Percentiles rank a stretch among this genome's conserved stretches.
Evolutionary conservation across 2,329 filamentous ascomycete genomes (phyloP).

Genomic region (Penicillium hesseltinei): DNA sequence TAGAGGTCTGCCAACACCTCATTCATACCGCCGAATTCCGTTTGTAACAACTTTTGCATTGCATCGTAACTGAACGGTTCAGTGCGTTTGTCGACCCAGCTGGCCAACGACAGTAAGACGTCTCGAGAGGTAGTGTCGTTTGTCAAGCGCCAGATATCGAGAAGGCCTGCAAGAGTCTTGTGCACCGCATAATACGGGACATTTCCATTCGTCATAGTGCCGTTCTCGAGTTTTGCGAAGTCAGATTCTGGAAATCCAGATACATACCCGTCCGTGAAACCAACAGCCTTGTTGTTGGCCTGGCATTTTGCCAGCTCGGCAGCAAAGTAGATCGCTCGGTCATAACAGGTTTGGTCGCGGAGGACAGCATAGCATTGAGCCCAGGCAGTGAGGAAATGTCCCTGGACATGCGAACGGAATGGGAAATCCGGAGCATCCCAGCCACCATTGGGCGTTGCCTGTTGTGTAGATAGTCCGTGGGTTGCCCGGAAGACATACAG

Average conservation of each 20-base stretch:
- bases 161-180: no score
- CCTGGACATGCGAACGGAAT: conserved; percentile 53
- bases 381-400: conserved; percentile 54
- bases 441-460: conserved; percentile 48
- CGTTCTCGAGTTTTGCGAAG: no score
- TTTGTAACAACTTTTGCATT: no score
- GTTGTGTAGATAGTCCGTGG: conserved; percentile 49
- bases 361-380: conserved; percentile 50
- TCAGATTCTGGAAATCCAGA: background rate
- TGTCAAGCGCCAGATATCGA: no score
- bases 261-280: background rate
- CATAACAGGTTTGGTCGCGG: conserved; percentile 44
- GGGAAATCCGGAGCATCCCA: conserved; percentile 57
- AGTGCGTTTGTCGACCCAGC: no score
- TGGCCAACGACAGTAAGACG: no score
- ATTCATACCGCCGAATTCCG: no score
- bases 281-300: background rate
- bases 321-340: conserved; percentile 49
- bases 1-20: no score
- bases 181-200: no score
- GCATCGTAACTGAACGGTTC: no score
- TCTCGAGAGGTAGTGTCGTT: no score
- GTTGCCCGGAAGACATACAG: conserved; percentile 44
- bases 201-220: no score
- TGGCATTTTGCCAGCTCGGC: conserved; percentile 15